These are phyloP conservation scores for Ochromonas danica DNA, from an alignment of 108 stramenopile genomes.

Conservation along the genomic window DNA sequence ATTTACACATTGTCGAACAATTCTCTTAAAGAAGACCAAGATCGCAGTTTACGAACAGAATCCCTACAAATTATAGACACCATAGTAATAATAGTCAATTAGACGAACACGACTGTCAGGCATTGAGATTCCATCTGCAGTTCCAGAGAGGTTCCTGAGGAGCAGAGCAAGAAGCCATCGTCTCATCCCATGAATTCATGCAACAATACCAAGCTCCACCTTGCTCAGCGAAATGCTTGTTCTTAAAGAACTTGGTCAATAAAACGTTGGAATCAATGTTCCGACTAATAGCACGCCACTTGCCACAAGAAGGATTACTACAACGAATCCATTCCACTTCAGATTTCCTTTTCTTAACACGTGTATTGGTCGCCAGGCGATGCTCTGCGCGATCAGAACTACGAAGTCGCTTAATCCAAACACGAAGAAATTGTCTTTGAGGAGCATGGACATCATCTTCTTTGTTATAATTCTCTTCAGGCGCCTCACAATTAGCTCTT, in stretches of 20 bases:
- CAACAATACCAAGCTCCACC: slow-evolving; percentile 20
- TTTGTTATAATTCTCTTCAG: slow-evolving; percentile 15
- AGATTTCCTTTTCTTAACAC: background rate
- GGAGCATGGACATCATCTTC: background rate
- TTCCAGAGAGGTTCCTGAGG: slow-evolving; percentile 31
- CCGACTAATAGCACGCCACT: slow-evolving; percentile 12
- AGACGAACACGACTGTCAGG: no score
- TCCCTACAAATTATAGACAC: no score
- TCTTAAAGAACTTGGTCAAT: background rate
- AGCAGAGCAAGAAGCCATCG: slow-evolving; percentile 4
- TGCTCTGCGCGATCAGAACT: background rate
- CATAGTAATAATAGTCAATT: no score
- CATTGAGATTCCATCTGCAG: slow-evolving; percentile 14
- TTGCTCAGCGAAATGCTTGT: background rate
- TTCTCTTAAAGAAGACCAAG: no score
- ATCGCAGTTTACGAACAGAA: no score
- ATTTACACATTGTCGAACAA: no score
- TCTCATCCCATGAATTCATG: slow-evolving; percentile 34
- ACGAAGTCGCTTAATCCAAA: slow-evolving; percentile 23
- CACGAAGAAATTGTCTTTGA: background rate
- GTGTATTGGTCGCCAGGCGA: background rate
- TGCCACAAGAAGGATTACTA: slow-evolving; percentile 34
- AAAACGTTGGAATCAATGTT: background rate
- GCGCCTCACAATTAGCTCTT: background rate
- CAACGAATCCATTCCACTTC: slow-evolving; percentile 30